These are phyloP conservation scores for Grosmannia clavigera DNA, from an alignment of 2,329 filamentous ascomycete species.

Conservation along the genomic window DNA sequence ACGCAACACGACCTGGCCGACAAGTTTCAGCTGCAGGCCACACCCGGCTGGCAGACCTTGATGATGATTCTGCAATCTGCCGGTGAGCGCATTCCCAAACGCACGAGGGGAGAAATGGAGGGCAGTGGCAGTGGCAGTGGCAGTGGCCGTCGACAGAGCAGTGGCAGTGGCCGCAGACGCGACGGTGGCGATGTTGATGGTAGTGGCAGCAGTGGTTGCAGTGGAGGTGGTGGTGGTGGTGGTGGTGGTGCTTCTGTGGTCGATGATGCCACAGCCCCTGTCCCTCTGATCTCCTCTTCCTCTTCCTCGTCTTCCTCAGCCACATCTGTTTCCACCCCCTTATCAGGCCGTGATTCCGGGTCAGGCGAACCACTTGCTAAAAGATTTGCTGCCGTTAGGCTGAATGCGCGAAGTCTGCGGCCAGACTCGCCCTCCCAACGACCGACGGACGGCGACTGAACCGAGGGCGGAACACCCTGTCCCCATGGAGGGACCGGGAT, in stretches of 20 bases:
- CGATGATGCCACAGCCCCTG: background rate
- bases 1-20: conserved; percentile 69
- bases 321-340: conserved; percentile 13
- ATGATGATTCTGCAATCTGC: conserved; percentile 88
- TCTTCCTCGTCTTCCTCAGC: conserved; percentile 1
- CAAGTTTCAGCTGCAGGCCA: conserved; percentile 71
- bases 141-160: background rate
- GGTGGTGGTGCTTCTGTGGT: too few relatives aligned
- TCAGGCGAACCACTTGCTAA: conserved; percentile 49
- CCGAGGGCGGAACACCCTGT: background rate
- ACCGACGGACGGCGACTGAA: background rate
- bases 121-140: background rate
- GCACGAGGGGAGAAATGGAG: conserved; percentile 26
- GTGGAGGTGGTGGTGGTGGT: background rate
- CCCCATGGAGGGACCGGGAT: background rate
- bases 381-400: conserved; percentile 54
- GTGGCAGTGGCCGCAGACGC: background rate
- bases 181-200: background rate
- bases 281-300: background rate
- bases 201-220: background rate
- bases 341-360: conserved; percentile 14
- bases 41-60: conserved; percentile 86
- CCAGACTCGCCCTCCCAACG: background rate
- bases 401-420: conserved; percentile 25
- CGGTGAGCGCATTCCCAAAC: conserved; percentile 91